A percentile compares a stretch with the other conserved stretches of the same genome.
These are phyloP conservation scores for Ramalina peruviana DNA, from an alignment of 495 filamentous ascomycete genomes.

Conservation along the genomic window DNA sequence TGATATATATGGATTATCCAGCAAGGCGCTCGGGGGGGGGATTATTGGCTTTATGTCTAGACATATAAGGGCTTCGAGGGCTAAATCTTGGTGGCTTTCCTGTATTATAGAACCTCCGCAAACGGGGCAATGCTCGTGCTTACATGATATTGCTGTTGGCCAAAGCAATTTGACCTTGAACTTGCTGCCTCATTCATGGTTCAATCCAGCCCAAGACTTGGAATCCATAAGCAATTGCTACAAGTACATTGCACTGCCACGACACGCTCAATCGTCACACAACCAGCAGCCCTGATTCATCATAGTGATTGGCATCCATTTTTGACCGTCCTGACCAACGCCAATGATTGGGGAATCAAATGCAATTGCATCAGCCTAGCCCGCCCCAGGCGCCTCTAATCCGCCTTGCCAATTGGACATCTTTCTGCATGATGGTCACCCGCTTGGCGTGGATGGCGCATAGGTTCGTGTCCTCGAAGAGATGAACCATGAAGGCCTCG, in stretches of 20 bases:
- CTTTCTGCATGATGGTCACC: conserved; percentile 96
- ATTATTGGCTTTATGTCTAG: too few species aligned
- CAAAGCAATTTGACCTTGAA: too few species aligned
- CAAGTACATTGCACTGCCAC: background rate
- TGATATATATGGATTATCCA: too few species aligned
- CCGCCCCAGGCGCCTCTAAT: conserved; percentile 64
- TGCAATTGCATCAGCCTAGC: conserved; percentile 29
- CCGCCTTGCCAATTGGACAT: conserved; percentile 77
- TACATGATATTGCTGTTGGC: too few species aligned
- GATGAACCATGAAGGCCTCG: conserved; percentile 83
- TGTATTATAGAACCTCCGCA: too few species aligned
- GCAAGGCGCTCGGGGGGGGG: too few species aligned
- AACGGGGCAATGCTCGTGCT: too few species aligned
- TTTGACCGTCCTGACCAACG: background rate
- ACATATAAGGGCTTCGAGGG: too few species aligned
- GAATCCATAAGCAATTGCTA: background rate
- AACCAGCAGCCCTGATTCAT: too few species aligned
- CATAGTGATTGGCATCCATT: background rate
- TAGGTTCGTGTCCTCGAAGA: conserved; percentile 92
- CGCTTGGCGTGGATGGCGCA: conserved; percentile 93
- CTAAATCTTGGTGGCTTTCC: too few species aligned
- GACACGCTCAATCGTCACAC: background rate
- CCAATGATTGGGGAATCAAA: background rate
- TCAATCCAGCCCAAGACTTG: background rate
- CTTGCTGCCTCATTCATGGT: too few species aligned